A percentile compares a stretch with the other conserved stretches of the same genome.
Evolutionary conservation across 2,329 filamentous ascomycete genomes (phyloP).

Genomic region (Dothistroma pini): DNA sequence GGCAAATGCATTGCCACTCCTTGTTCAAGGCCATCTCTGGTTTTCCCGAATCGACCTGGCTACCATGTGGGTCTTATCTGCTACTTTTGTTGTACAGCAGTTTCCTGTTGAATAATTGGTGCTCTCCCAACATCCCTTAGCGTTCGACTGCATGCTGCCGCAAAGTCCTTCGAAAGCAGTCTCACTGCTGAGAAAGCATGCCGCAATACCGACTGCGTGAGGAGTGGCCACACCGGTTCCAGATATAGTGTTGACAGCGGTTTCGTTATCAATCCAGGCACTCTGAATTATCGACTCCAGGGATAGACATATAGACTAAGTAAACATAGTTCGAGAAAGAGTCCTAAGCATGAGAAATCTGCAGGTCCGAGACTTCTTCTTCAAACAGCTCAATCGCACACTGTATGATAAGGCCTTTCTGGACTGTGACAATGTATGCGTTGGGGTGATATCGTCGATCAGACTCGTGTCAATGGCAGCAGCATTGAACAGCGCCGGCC

Average conservation of each 20-base stretch:
- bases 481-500: not conserved
- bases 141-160: too few species aligned
- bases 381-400: not conserved
- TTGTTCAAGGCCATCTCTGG: too few species aligned
- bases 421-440: not conserved
- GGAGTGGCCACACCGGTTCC: slow-evolving; percentile 65
- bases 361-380: not conserved
- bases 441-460: not conserved
- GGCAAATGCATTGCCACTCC: too few species aligned
- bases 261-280: slow-evolving; percentile 46
- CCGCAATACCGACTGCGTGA: slow-evolving; percentile 14
- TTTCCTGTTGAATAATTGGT: too few species aligned
- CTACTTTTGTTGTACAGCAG: too few species aligned
- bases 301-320: slow-evolving; percentile 39
- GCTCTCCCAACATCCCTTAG: too few species aligned
- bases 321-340: slow-evolving; percentile 41
- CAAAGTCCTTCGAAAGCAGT: too few species aligned
- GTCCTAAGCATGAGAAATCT: not conserved
- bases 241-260: slow-evolving; percentile 46
- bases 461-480: not conserved
- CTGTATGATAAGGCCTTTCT: not conserved
- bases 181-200: not conserved
- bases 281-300: slow-evolving; percentile 40
- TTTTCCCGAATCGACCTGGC: too few species aligned
- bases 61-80: too few species aligned